Conservation (phyloP, 1,284 basidiomycete species). For the Erythrobasidium hasegawianum region DNA sequence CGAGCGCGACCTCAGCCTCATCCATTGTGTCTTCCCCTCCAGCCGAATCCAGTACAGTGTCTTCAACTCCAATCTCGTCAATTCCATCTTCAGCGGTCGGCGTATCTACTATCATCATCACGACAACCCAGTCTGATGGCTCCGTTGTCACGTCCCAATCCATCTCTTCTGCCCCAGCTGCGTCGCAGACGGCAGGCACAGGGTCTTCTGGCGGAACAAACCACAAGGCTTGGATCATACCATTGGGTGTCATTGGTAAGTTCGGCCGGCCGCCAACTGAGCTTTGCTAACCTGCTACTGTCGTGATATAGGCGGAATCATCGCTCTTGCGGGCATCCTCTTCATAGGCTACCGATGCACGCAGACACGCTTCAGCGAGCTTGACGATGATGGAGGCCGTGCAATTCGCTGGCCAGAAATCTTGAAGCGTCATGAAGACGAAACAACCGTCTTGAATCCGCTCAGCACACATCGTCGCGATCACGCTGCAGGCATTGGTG, state of each 20-base stretch:
- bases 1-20: not conserved
- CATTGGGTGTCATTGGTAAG: slow-evolving; percentile 43
- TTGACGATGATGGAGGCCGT: slow-evolving; percentile 40
- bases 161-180: slow-evolving; percentile 31
- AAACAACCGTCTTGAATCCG: slow-evolving; percentile 42
- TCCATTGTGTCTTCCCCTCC: not conserved
- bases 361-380: slow-evolving; percentile 41
- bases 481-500: slow-evolving; percentile 38
- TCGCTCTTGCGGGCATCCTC: slow-evolving; percentile 37
- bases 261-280: not conserved
- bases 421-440: slow-evolving; percentile 39
- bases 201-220: slow-evolving; percentile 18
- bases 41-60: not conserved
- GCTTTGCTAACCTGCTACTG: too few species aligned
- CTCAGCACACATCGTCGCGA: slow-evolving; percentile 40
- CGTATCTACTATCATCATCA: slow-evolving; percentile 37
- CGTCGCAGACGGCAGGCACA: slow-evolving; percentile 25
- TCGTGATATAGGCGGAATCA: slow-evolving; percentile 39
- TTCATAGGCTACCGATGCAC: slow-evolving; percentile 42
- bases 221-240: slow-evolving; percentile 44
- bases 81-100: not conserved
- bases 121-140: slow-evolving; percentile 39
- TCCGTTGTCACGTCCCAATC: slow-evolving; percentile 34
- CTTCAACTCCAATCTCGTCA: not conserved
- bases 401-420: slow-evolving; percentile 44